Conservation (phyloP, 768 basidiomycete genomes). For the Tricholoma sp. region DNA sequence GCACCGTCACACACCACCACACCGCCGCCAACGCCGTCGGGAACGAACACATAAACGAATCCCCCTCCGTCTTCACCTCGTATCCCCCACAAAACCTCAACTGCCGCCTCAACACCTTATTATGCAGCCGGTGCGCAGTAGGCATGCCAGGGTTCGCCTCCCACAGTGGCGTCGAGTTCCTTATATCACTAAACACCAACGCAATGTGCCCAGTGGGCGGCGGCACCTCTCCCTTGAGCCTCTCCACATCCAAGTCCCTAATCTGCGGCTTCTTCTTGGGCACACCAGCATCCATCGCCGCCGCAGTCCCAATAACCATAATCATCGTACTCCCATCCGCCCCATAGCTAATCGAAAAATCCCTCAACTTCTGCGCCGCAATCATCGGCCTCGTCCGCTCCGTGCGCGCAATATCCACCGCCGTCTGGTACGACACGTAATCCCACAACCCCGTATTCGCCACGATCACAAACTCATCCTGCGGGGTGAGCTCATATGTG, state of each 20-base stretch:
- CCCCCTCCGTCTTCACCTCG: constrained; percentile 99
- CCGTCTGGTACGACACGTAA: constrained; percentile 89
- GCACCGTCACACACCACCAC: constrained; percentile 87
- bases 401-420: constrained; percentile 89
- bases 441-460: constrained; percentile 94
- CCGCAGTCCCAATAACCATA: constrained; percentile 88
- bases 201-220: constrained; percentile 86
- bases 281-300: constrained; percentile 52
- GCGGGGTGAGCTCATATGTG: constrained; percentile 63
- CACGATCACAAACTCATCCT: constrained; percentile 95
- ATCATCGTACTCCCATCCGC: constrained; percentile 94
- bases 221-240: constrained; percentile 73
- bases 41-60: constrained; percentile 99
- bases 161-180: constrained; percentile 96
- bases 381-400: constrained; percentile 60
- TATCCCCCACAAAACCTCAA: constrained; percentile 92
- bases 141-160: constrained; percentile 95
- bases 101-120: constrained; percentile 77
- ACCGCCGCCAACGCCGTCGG: constrained; percentile 81
- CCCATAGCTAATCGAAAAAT: constrained; percentile 96
- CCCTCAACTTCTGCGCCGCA: constrained; percentile 94
- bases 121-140: constrained; percentile 88
- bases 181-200: constrained; percentile 96
- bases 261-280: constrained; percentile 46
- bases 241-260: constrained; percentile 53